Conservation (phyloP, 2,329 filamentous ascomycete species). For the Fonsecaea erecta region DNA sequence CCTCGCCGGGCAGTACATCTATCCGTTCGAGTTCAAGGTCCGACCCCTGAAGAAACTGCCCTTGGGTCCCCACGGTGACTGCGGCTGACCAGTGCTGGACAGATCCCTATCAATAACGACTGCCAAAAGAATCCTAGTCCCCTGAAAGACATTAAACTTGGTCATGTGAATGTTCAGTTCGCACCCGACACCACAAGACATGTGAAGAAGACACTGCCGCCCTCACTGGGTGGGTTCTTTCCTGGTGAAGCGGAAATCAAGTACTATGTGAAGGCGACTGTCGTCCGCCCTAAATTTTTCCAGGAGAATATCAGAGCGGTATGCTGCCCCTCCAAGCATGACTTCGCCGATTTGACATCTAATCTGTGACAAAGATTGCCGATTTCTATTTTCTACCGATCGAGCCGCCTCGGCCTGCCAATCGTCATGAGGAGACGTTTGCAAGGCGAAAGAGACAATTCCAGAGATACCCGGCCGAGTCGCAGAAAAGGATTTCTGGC, state of each 20-base stretch:
- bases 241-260: slow-evolving; percentile 85
- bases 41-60: slow-evolving; percentile 6
- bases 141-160: slow-evolving; percentile 53
- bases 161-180: slow-evolving; percentile 52
- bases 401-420: slow-evolving; percentile 76
- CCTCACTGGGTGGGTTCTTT: slow-evolving; percentile 84
- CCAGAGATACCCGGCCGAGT: slow-evolving; percentile 42
- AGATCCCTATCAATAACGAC: slow-evolving; percentile 58
- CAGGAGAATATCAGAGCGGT: slow-evolving; percentile 80
- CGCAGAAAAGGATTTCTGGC: slow-evolving; percentile 60
- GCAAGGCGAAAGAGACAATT: slow-evolving; percentile 74
- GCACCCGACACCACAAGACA: slow-evolving; percentile 60
- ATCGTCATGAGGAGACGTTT: slow-evolving; percentile 77
- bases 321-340: slow-evolving; percentile 29
- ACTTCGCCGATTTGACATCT: slow-evolving; percentile 1
- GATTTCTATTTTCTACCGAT: slow-evolving; percentile 86
- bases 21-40: slow-evolving; percentile 57
- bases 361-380: slow-evolving; percentile 24
- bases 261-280: slow-evolving; percentile 95
- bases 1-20: slow-evolving; percentile 52
- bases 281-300: slow-evolving; percentile 84
- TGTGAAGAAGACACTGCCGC: slow-evolving; percentile 83
- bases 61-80: neutral
- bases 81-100: slow-evolving; percentile 12
- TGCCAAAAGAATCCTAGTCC: slow-evolving; percentile 52